These are phyloP conservation scores for Kwoniella botswanensis DNA, from an alignment of 768 basidiomycete genomes.

Conservation along the genomic window DNA sequence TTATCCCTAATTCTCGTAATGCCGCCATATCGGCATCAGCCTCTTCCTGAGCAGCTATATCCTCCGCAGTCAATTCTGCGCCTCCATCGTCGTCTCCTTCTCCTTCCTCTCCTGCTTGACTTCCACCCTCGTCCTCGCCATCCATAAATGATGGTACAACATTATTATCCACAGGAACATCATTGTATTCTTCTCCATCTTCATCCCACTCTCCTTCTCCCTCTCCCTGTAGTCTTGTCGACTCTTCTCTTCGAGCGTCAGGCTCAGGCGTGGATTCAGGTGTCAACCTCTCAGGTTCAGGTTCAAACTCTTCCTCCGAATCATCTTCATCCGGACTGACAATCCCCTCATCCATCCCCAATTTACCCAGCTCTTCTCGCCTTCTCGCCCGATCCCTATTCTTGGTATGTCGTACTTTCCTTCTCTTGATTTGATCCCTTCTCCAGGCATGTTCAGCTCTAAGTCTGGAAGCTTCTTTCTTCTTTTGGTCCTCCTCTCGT, in stretches of 20 bases:
- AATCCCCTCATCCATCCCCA: slow-evolving; percentile 10
- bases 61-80: not conserved
- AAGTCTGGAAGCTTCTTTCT: slow-evolving; percentile 8
- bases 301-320: slow-evolving; percentile 43
- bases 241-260: slow-evolving; percentile 11
- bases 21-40: slow-evolving; percentile 29
- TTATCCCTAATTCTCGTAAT: slow-evolving; percentile 22
- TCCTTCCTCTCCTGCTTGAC: slow-evolving; percentile 6
- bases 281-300: slow-evolving; percentile 42
- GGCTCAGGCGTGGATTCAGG: slow-evolving; percentile 37
- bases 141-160: not conserved
- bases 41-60: slow-evolving; percentile 16
- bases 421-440: slow-evolving; percentile 19
- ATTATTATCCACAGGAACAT: slow-evolving; percentile 11
- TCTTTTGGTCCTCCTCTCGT: slow-evolving; percentile 14
- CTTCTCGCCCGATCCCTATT: slow-evolving; percentile 19
- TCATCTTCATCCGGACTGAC: slow-evolving; percentile 40
- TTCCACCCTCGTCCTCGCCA: not conserved
- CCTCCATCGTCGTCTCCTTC: slow-evolving; percentile 6
- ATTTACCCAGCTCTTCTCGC: slow-evolving; percentile 17
- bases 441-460: slow-evolving; percentile 15
- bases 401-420: slow-evolving; percentile 22
- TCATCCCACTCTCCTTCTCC: slow-evolving; percentile 20
- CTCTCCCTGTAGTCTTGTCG: slow-evolving; percentile 1
- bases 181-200: slow-evolving; percentile 22